Conservation (phyloP, 106 monocot species). For the Acorus gramineus region DNA sequence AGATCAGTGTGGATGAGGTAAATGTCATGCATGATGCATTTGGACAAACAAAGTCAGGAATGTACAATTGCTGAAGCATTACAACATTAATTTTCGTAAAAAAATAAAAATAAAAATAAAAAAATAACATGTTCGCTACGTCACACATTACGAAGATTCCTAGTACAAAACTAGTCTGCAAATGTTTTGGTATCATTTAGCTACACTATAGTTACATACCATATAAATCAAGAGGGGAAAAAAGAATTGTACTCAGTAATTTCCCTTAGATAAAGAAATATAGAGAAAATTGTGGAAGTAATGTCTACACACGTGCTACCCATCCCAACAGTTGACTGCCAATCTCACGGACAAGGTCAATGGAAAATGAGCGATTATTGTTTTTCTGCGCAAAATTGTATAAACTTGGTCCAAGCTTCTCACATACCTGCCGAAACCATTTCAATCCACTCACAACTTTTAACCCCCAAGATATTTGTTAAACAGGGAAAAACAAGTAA, state of each 20-base stretch:
- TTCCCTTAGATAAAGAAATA: slow-evolving; percentile 21
- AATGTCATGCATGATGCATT: slow-evolving; percentile 98
- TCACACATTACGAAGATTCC: too few relatives aligned
- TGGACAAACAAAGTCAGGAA: too few relatives aligned
- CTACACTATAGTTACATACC: too few relatives aligned
- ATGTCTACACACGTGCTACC: slow-evolving; percentile 85
- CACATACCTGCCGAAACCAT: slow-evolving; percentile 96
- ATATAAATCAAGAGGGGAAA: too few relatives aligned
- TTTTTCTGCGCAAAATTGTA: slow-evolving; percentile 99
- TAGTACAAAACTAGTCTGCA: too few relatives aligned
- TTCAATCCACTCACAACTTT: slow-evolving; percentile 45
- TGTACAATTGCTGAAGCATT: too few relatives aligned
- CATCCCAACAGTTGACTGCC: slow-evolving; percentile 98
- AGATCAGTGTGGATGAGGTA: slow-evolving; percentile 97
- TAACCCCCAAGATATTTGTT: too few relatives aligned
- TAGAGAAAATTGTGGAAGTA: slow-evolving; percentile 9
- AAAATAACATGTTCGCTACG: slow-evolving; percentile 2
- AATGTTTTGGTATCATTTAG: too few relatives aligned
- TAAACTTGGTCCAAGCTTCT: slow-evolving; percentile 99
- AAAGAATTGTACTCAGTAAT: neutral
- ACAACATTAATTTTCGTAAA: neutral
- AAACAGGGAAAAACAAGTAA: too few relatives aligned
- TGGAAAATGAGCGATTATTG: slow-evolving; percentile 87
- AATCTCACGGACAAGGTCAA: slow-evolving; percentile 98
- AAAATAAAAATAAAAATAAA: slow-evolving; percentile 15